Conservation (phyloP, 2,329 filamentous ascomycete genomes). For the Clonostachys solani region DNA sequence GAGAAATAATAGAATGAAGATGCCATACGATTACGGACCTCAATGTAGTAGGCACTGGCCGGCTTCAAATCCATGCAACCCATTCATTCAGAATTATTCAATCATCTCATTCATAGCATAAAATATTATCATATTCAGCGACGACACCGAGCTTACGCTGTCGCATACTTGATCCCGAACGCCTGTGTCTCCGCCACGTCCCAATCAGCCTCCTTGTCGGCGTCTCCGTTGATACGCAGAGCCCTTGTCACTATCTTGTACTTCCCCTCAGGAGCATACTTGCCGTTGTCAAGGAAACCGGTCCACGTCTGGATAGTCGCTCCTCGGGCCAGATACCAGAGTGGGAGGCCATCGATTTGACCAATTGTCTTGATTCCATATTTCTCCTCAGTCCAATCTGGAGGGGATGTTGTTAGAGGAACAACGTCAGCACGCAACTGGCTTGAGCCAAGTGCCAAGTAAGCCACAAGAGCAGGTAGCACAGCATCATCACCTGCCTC, state of each 20-base stretch:
- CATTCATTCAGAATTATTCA: no score
- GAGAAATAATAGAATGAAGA: no score
- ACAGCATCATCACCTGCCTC: not conserved
- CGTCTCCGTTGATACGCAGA: conserved; percentile 46
- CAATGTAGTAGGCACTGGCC: no score
- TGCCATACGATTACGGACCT: no score
- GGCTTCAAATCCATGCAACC: no score
- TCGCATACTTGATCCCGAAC: conserved; percentile 39
- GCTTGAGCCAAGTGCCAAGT: conserved; percentile 38
- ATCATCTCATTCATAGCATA: no score
- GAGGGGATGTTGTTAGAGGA: conserved; percentile 15
- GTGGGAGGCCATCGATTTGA: conserved; percentile 35
- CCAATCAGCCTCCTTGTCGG: conserved; percentile 36
- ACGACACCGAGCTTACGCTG: no score
- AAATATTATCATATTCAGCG: no score
- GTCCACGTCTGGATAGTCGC: conserved; percentile 29
- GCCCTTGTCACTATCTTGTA: conserved; percentile 47
- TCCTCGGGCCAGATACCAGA: conserved; percentile 9
- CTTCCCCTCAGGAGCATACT: conserved; percentile 39
- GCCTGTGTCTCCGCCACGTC: conserved; percentile 33
- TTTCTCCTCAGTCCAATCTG: not conserved
- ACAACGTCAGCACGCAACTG: conserved; percentile 39
- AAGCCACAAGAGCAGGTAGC: not conserved
- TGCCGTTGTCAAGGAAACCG: conserved; percentile 40
- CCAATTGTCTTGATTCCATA: conserved; percentile 35